These are phyloP conservation scores for Phytopythium aichiense DNA, from an alignment of 352 stramenopile genomes.

Conservation along the genomic window DNA sequence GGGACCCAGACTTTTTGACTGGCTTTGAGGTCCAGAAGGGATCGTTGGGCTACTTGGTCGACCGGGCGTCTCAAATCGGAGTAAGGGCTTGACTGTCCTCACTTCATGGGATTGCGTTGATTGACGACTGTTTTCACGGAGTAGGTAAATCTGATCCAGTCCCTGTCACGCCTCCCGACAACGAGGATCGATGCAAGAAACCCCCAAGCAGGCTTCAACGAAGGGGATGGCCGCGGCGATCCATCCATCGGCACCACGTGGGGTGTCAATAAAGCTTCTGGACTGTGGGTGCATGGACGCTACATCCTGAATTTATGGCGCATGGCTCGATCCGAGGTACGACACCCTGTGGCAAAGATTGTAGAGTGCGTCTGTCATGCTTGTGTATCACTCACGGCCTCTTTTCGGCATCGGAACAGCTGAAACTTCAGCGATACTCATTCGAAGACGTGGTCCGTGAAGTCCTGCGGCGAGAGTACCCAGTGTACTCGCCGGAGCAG, in stretches of 20 bases:
- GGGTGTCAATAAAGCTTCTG: conserved; percentile 79
- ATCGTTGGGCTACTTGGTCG: conserved; percentile 76
- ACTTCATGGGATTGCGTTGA: conserved; percentile 11
- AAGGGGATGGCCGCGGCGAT: conserved; percentile 24
- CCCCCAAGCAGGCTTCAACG: conserved; percentile 15
- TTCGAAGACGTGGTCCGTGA: conserved; percentile 73
- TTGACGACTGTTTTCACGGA: neutral
- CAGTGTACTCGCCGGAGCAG: conserved; percentile 49
- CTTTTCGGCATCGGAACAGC: conserved; percentile 17
- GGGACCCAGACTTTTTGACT: conserved; percentile 88
- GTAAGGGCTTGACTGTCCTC: conserved; percentile 26
- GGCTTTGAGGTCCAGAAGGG: conserved; percentile 86
- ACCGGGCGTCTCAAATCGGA: conserved; percentile 52
- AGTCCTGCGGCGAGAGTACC: conserved; percentile 60
- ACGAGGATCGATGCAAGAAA: conserved; percentile 55
- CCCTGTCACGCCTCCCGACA: conserved; percentile 53
- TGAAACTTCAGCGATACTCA: conserved; percentile 82
- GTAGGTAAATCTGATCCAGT: conserved; percentile 72
- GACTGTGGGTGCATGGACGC: conserved; percentile 87
- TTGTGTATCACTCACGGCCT: neutral
- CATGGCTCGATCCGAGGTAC: conserved; percentile 76
- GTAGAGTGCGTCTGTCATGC: neutral
- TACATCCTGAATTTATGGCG: conserved; percentile 93
- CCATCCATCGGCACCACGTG: conserved; percentile 68
- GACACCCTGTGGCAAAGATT: neutral